Percentiles rank a stretch among this genome's conserved stretches.
phyloP scores from a whole-genome alignment of 257 asterid species.

The Cruciata laevipes region DNA sequence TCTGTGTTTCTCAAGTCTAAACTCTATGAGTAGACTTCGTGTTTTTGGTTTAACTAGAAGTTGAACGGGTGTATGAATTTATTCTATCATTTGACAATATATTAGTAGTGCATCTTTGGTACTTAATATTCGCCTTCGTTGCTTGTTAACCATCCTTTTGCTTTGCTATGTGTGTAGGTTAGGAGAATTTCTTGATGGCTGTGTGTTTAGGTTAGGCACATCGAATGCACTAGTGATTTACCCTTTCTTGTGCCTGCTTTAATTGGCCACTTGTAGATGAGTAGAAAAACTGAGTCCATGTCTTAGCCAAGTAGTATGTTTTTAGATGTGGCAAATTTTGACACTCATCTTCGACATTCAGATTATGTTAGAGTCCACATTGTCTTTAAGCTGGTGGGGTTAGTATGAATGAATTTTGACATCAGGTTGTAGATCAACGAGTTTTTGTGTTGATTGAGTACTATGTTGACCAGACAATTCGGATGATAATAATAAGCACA shows the following conservation, averaged over 20 bases:
- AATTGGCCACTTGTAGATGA: not conserved
- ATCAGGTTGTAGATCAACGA: not conserved
- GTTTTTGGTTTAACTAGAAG: constrained; percentile 4
- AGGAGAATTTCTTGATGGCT: no score
- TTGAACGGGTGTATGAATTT: not conserved
- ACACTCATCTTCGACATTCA: not conserved
- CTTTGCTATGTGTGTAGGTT: not conserved
- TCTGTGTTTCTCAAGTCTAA: constrained; percentile 6
- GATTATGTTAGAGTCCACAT: no score
- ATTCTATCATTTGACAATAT: not conserved
- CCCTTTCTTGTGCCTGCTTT: not conserved
- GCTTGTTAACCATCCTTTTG: not conserved
- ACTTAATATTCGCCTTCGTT: no score
- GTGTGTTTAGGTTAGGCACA: not conserved
- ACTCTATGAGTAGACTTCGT: constrained; percentile 4
- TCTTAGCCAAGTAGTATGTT: no score
- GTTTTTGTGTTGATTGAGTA: no score
- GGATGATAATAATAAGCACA: no score
- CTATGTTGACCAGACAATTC: no score
- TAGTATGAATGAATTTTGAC: not conserved
- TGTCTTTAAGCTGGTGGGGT: not conserved
- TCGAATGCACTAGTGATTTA: not conserved
- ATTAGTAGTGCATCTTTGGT: not conserved
- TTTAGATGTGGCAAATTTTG: not conserved
- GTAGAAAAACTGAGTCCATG: not conserved